These are phyloP conservation scores for Platanthera guangdongensis DNA, from an alignment of 106 monocot genomes.

Conservation along the genomic window DNA sequence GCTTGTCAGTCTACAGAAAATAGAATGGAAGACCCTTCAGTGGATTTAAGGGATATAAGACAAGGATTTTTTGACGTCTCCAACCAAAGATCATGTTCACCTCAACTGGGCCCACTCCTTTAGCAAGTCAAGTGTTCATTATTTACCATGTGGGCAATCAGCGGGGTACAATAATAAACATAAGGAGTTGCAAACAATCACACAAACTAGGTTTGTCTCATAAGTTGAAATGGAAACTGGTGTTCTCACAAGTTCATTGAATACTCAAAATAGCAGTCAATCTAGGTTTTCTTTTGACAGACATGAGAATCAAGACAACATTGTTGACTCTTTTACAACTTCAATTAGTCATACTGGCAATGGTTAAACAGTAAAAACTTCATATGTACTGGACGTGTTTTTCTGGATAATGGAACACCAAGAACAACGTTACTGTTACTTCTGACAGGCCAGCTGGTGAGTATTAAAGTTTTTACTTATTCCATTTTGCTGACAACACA, in stretches of 20 bases:
- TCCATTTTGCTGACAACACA: background rate
- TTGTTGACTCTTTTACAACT: background rate
- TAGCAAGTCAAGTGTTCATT: background rate
- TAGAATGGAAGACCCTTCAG: too few relatives aligned
- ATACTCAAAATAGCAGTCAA: slow-evolving; percentile 6
- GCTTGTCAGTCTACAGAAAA: slow-evolving; percentile 5
- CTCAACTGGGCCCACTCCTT: slow-evolving; percentile 2
- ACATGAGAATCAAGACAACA: slow-evolving; percentile 14
- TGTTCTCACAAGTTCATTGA: slow-evolving; percentile 7
- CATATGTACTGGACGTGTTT: slow-evolving; percentile 2
- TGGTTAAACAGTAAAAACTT: background rate
- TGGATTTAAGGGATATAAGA: slow-evolving; percentile 10
- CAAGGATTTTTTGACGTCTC: background rate
- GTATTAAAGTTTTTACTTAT: background rate
- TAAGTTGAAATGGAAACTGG: slow-evolving; percentile 4
- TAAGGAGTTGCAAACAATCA: background rate
- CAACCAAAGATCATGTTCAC: background rate
- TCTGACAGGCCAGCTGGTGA: slow-evolving; percentile 25
- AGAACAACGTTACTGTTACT: background rate
- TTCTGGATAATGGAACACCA: slow-evolving; percentile 1
- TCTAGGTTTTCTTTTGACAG: slow-evolving; percentile 46
- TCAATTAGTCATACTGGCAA: background rate
- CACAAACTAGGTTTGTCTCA: too few relatives aligned
- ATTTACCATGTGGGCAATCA: background rate
- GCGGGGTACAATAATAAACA: background rate